phyloP scores from a whole-genome alignment of 2,329 filamentous ascomycete genomes.

The Leptographium lundbergii region DNA sequence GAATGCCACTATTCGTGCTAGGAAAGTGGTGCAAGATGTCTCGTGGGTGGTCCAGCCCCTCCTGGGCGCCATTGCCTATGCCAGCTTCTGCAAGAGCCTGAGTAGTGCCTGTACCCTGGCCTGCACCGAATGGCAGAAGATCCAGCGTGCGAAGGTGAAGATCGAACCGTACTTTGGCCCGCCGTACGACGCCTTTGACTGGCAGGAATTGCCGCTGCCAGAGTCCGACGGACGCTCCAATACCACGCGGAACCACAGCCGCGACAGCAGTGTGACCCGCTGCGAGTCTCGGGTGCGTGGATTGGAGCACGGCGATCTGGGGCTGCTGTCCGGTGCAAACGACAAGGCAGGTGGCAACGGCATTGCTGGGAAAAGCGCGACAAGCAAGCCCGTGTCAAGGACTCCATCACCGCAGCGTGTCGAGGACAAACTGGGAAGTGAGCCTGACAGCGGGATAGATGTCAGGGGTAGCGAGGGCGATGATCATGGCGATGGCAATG shows the following conservation, averaged over 20 bases:
- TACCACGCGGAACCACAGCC: not conserved
- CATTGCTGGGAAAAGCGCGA: not conserved
- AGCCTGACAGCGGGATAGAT: not conserved
- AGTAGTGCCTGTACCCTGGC: constrained; percentile 17
- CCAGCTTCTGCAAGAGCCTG: constrained; percentile 18
- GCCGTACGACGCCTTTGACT: constrained; percentile 22
- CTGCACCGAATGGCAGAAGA: constrained; percentile 20
- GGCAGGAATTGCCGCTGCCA: constrained; percentile 21
- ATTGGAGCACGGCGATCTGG: not conserved
- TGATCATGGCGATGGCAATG: not conserved
- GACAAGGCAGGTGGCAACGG: not conserved
- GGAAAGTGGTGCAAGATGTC: constrained; percentile 22
- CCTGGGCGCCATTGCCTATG: constrained; percentile 19
- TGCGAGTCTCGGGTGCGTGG: constrained; percentile 1
- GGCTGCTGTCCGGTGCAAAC: not conserved
- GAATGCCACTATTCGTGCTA: constrained; percentile 16
- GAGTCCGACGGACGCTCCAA: constrained; percentile 13
- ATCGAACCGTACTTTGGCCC: constrained; percentile 25
- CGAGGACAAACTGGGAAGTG: not conserved
- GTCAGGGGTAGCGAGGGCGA: not conserved
- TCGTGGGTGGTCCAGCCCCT: constrained; percentile 22
- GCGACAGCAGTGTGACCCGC: not conserved
- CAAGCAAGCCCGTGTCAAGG: not conserved
- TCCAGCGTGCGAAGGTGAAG: constrained; percentile 20
- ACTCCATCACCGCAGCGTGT: not conserved